Evolutionary conservation across 257 asterid genomes (phyloP), one percentile per base, ranked within the genome.

Genomic region (Salvia rosmarinus): DNA sequence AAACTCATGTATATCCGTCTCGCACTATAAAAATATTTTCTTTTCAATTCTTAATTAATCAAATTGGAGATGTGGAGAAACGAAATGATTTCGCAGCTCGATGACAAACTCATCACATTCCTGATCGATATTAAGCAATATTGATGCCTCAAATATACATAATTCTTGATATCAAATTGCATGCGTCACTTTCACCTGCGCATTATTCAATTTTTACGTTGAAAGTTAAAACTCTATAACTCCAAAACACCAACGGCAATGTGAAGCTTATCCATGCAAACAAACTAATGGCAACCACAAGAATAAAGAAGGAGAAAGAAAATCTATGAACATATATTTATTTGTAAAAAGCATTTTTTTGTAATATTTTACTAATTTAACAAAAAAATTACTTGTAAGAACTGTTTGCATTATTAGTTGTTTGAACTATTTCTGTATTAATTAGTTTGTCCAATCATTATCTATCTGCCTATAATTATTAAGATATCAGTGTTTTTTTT

Each of bases 231-330:
- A 44, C 16, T 50, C 16, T 64, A 58, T 25, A 72, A 67, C 16
- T 50, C 67, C 78, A 77, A 73, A 42, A 16, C 20, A 28, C 56
- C 11, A 55, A 30, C 60, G 2, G 25, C 34, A 21, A 57, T 0
- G 64, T 37, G 12, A 35, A 47, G 23, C 40, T 23, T 58, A 21
- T 62, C 34, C 72, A 40, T 72, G 61, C 76, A 78, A 68, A 68
- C 82, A 68, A 73, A 78, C 9, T 28, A 42, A 61, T 43, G 68
- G 28, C 67, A 73, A 28, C 82, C 79, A 73, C 82, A 68, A 11
- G 72, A 74, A 58, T 37, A 37, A 65, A 44, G 17, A 19, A 52
- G 54, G 50, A 63, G 1, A 6, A 51, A 10, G 2, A 68, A 47
- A 39, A 7, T 11, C 7, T 64, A 23, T 9, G 57, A 23, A 9